Conservation (phyloP, 1,284 basidiomycete species). For the Cryptococcus amylolentus region DNA sequence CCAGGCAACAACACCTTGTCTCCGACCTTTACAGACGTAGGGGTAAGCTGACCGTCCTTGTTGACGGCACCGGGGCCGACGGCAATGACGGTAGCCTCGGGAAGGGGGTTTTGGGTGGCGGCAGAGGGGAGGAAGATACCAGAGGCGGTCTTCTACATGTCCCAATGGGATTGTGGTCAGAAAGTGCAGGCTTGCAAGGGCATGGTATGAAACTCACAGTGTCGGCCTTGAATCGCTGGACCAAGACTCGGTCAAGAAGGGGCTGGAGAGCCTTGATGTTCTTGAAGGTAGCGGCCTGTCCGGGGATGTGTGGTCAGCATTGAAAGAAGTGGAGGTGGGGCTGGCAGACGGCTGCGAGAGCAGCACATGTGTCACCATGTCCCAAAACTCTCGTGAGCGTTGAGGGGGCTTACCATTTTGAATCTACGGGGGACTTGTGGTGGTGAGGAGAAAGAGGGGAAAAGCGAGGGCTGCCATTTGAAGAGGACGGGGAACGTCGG, state of each 20-base stretch:
- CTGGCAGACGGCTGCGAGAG: not conserved
- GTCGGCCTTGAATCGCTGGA: conserved; percentile 94
- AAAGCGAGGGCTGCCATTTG: not conserved
- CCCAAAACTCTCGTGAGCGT: not conserved
- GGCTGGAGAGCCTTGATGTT: conserved; percentile 88
- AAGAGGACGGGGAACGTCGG: not conserved
- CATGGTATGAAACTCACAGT: conserved; percentile 57
- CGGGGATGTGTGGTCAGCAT: not conserved
- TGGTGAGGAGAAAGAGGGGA: not conserved
- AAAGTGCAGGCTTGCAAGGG: not conserved
- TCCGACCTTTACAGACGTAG: conserved; percentile 76
- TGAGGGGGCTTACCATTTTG: conserved; percentile 1
- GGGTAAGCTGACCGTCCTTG: conserved; percentile 77
- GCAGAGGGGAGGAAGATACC: conserved; percentile 93
- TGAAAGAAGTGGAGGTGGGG: not conserved
- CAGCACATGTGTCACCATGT: not conserved
- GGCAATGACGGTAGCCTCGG: conserved; percentile 94
- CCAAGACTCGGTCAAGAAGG: conserved; percentile 91
- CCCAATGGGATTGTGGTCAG: not conserved
- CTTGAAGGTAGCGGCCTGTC: conserved; percentile 69
- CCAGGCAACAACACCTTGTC: conserved; percentile 91
- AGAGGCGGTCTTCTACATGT: conserved; percentile 77
- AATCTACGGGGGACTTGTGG: not conserved
- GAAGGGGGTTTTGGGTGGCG: conserved; percentile 74
- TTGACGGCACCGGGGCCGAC: conserved; percentile 87